phyloP scores from a whole-genome alignment of 805 yeast species.

The Clavispora carvajalis region DNA sequence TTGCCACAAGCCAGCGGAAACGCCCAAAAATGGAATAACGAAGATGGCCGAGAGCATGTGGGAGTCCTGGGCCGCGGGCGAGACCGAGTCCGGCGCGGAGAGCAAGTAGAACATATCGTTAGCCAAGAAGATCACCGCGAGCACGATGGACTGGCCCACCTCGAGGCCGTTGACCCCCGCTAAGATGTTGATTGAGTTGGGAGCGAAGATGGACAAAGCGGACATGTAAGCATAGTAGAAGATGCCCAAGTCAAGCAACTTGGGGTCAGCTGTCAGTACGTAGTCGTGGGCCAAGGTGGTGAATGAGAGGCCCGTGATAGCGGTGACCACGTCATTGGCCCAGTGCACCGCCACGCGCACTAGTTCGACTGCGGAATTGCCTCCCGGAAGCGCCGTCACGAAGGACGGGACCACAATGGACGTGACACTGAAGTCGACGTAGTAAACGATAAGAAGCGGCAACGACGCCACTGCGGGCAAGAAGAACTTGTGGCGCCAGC shows the following conservation, averaged over 20 bases:
- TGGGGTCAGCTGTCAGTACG: conserved; percentile 33
- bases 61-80: conserved; percentile 60
- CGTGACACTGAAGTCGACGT: conserved; percentile 91
- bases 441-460: conserved; percentile 86
- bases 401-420: conserved; percentile 77
- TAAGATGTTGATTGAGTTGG: conserved; percentile 89
- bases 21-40: conserved; percentile 82
- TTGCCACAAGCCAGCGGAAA: conserved; percentile 66
- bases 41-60: conserved; percentile 79
- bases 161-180: conserved; percentile 97
- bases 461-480: conserved; percentile 92
- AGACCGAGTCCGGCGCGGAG: conserved; percentile 31
- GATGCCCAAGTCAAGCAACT: conserved; percentile 66
- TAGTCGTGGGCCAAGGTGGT: conserved; percentile 32
- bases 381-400: conserved; percentile 33
- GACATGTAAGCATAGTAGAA: conserved; percentile 89
- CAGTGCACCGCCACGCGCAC: conserved; percentile 18
- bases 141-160: conserved; percentile 86
- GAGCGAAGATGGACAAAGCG: conserved; percentile 85
- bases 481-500: conserved; percentile 97
- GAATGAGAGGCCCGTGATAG: conserved; percentile 34
- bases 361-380: conserved; percentile 20
- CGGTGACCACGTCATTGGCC: conserved; percentile 29
- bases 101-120: conserved; percentile 74
- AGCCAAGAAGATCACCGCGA: conserved; percentile 62